phyloP scores from a whole-genome alignment of 2,329 filamentous ascomycete genomes.

The Tricladium varicosporioides region DNA sequence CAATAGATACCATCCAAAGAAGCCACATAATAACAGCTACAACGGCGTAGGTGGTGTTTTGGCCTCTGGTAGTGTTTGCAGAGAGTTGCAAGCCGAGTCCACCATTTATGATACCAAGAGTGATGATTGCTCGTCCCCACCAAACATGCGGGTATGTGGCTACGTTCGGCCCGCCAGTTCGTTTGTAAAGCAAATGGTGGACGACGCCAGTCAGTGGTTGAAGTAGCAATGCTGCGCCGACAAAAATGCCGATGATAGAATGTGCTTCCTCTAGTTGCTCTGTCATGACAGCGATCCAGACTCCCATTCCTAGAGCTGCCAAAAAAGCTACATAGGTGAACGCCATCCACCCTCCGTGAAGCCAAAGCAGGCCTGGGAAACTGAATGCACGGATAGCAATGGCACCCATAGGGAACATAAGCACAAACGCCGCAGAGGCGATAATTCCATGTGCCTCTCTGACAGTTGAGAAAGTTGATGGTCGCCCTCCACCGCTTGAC shows the following conservation, averaged over 20 bases:
- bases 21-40: slow-evolving; percentile 51
- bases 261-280: slow-evolving; percentile 37
- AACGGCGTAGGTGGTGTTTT: slow-evolving; percentile 52
- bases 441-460: slow-evolving; percentile 51
- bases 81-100: slow-evolving; percentile 58
- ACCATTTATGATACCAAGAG: slow-evolving; percentile 62
- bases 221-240: slow-evolving; percentile 50
- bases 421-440: slow-evolving; percentile 55
- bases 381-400: slow-evolving; percentile 59
- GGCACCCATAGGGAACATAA: slow-evolving; percentile 60
- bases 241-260: slow-evolving; percentile 53
- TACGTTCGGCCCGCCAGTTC: slow-evolving; percentile 43
- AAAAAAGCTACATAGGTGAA: slow-evolving; percentile 56
- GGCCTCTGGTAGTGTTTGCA: slow-evolving; percentile 37
- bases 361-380: slow-evolving; percentile 37
- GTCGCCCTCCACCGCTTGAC: not conserved
- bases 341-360: slow-evolving; percentile 57
- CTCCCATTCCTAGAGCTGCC: slow-evolving; percentile 57
- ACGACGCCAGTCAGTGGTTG: slow-evolving; percentile 57
- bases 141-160: slow-evolving; percentile 55
- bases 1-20: slow-evolving; percentile 41
- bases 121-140: slow-evolving; percentile 57
- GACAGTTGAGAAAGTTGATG: slow-evolving; percentile 7
- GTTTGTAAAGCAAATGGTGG: slow-evolving; percentile 54
- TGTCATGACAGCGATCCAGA: slow-evolving; percentile 37